Percentiles rank a stretch among this genome's conserved stretches.
Evolutionary conservation across 495 filamentous ascomycete genomes (phyloP).

Genomic region (Aspergillus conjunctus): DNA sequence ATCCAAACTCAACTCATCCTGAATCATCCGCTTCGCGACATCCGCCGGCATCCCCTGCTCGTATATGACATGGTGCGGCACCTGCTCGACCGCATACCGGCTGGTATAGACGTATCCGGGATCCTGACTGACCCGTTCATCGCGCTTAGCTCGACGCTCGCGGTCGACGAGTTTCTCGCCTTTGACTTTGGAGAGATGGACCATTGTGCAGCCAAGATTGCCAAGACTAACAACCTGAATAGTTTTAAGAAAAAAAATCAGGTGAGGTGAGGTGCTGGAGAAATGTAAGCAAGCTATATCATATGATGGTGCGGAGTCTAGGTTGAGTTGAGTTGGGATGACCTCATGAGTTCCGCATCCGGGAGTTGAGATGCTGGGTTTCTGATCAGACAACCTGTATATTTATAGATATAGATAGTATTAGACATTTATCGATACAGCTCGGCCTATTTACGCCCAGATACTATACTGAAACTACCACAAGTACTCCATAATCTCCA

Average conservation of each 20-base stretch:
- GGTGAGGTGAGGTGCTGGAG: no score
- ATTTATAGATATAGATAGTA: background rate
- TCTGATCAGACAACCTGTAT: background rate
- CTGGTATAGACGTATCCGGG: constrained; percentile 73
- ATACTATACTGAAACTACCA: background rate
- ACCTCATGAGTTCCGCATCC: constrained; percentile 13
- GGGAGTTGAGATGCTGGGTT: background rate
- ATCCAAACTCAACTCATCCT: constrained; percentile 80
- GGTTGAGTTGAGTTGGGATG: constrained; percentile 1
- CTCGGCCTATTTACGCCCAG: no score
- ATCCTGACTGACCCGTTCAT: constrained; percentile 31
- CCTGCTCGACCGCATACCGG: constrained; percentile 67
- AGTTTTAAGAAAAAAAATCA: background rate
- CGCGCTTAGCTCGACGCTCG: constrained; percentile 11
- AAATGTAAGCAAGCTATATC: no score
- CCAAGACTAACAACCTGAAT: no score
- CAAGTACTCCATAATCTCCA: constrained; percentile 22
- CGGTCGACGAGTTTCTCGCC: constrained; percentile 16
- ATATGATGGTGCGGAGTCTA: background rate
- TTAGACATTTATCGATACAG: background rate
- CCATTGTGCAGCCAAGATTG: constrained; percentile 16
- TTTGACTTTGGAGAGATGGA: constrained; percentile 22
- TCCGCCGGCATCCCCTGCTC: constrained; percentile 78
- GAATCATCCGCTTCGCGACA: constrained; percentile 82
- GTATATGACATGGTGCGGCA: constrained; percentile 77